Evolutionary conservation across 1,284 basidiomycete genomes (phyloP), one percentile per base, ranked within the genome.

Genomic region (Ustilago curta): DNA sequence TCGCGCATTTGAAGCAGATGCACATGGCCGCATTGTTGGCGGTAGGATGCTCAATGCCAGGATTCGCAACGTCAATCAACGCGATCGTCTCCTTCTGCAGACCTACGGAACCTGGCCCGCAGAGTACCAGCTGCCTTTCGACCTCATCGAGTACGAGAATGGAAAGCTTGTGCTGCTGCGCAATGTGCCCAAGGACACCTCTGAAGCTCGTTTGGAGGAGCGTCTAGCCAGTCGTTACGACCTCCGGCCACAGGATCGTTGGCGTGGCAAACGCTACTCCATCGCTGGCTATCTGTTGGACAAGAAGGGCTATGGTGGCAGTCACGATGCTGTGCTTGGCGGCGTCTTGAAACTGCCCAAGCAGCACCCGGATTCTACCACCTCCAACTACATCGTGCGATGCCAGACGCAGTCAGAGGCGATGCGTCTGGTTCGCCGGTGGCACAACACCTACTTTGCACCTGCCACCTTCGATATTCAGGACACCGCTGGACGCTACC

Each of bases 371-470:
- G 75, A 75, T 47, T 64, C 75, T 16, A 64, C 77, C 29, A 71
- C 71, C 8, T 44, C 66, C 35, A 56, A 29, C 25, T 76, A 69
- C 47, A 64, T 76, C 43, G 61, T 72, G 16, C 48, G 73, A 16
- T 71, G 69, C 64, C 54, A 69, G 50, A 62, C 61, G 11, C 49
- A 51, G 16, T 42, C 55, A 11, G 79, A 80, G 45, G 79, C 79
- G 2, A 59, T 62, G 59, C 71, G 79, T 14, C 66, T 80, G 16
- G 68, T 74, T 1, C 62, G 79, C 23, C 66, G 70, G n/a, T 80
- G 79, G 79, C 71, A 80, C 56, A 76, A 76, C 48, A 76, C 71
- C 29, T 76, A 64, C 35, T 80, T 69, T 53, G 60, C 70, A 1
- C 79, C 79, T 0, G 64, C 73, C 3, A 75, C 68, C 18, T 80